Base-by-base conservation (phyloP, 2,329 filamentous ascomycete species). In the Moelleriella libera region DNA sequence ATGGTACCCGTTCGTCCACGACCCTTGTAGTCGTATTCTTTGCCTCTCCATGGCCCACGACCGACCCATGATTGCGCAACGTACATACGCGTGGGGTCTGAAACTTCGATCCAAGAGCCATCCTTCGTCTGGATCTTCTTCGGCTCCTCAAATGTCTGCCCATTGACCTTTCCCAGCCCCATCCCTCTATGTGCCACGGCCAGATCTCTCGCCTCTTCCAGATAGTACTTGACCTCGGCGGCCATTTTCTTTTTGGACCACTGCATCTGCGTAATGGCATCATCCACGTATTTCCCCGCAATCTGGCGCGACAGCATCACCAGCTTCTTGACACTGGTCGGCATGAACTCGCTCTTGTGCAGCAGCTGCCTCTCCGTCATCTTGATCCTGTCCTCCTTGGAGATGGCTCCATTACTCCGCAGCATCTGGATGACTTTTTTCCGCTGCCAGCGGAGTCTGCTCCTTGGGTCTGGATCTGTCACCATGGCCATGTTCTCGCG, bases 191-290 rank as follows among this genome's bases (percentile, higher is more conserved):
- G 75, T 12, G 85, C 85, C 54, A 95, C 72, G 37, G 92, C 92
- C 58, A 83, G 70, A 60, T 95, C 86, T 49, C 83, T 78, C 1
- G 90, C 89, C 57, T 85, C 76, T 60, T 92, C 79, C 14, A 98
- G 70, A 60, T 92, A 85, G 59, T 80, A 82, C 55, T 77, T 70
- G 30, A 97, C 79, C 58, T 95, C 88, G 54, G 78, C 72, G 6
- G 90, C 86, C 53, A 84, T 85, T 70, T 88, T 90, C 78, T 98
- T 98, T 72, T 88, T 87, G 64, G 83, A 90, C 70, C 90, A 97
- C 48, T 83, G 79, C 87, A 98, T 95, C 72, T 98, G 92, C 47
- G 85, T 68, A 54, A 97, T 86, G 11, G 92, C 92, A 37, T 98
- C 89, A 49, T 94, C 88, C 51, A 98, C 73, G n/a, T 83, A 82